Conservation (phyloP, 2,329 filamentous ascomycete species). For the Clonostachys sp. region DNA sequence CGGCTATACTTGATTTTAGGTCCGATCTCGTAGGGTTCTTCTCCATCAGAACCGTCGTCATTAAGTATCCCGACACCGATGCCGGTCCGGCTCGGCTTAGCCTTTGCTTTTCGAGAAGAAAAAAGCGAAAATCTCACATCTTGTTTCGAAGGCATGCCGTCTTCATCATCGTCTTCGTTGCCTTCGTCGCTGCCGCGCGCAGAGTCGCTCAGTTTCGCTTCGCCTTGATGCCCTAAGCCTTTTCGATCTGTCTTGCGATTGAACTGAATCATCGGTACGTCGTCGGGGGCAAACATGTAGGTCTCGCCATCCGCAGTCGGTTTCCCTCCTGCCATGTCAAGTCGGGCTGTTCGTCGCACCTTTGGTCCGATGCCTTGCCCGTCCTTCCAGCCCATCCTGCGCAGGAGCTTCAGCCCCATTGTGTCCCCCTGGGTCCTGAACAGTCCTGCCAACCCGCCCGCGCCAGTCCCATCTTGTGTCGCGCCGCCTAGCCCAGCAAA, state of each 20-base stretch:
- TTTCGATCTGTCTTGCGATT: slow-evolving; percentile 62
- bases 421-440: slow-evolving; percentile 73
- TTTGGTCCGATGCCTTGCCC: slow-evolving; percentile 92
- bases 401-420: slow-evolving; percentile 79
- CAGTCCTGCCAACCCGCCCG: slow-evolving; percentile 61
- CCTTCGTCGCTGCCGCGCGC: slow-evolving; percentile 33
- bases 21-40: slow-evolving; percentile 89
- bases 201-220: slow-evolving; percentile 40
- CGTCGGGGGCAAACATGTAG: slow-evolving; percentile 82
- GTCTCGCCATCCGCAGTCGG: slow-evolving; percentile 33
- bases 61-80: slow-evolving; percentile 89
- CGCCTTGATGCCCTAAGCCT: slow-evolving; percentile 64
- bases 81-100: slow-evolving; percentile 50
- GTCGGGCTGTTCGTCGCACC: slow-evolving; percentile 66
- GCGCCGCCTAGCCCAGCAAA: slow-evolving; percentile 75
- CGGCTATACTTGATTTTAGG: slow-evolving; percentile 86
- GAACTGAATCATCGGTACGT: slow-evolving; percentile 65
- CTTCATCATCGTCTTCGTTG: slow-evolving; percentile 31
- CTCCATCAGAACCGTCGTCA: slow-evolving; percentile 90
- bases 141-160: slow-evolving; percentile 4
- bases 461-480: slow-evolving; percentile 38
- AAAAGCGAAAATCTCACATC: slow-evolving; percentile 8
- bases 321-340: slow-evolving; percentile 40
- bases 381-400: slow-evolving; percentile 93
- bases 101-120: slow-evolving; percentile 40